Base-by-base conservation (phyloP, 129 eudicot species). In the Silybum marianum region DNA sequence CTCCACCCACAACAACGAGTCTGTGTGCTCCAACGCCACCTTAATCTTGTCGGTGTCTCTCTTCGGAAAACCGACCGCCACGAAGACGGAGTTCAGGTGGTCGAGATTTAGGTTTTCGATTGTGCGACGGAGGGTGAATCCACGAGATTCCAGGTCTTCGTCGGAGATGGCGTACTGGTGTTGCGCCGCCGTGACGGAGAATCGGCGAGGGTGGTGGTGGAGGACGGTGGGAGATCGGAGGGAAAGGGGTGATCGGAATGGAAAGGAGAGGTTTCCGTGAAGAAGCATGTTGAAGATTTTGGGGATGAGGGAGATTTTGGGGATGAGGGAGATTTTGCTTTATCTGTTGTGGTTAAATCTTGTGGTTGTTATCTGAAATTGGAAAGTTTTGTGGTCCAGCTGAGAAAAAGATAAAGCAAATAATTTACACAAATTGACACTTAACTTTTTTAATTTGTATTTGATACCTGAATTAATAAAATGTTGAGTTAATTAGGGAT, bases 1-100 rank as follows among this genome's bases (percentile, higher is more conserved):
- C 85, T 95, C 97, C 11, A 91, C 83, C 99, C 99, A 95, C 73
- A 92, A 18, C 77, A 95, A 16, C 3, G 95, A 83, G 87, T 95
- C 95, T 0, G 95, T 91, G 88, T 95, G 88, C 74, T 89, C 92
- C 72, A 95, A 48, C 5, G 99, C 99, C 21, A 91, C 69, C 10
- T 88, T 85, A 44, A 95, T 95, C 86, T 92, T 95, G 23, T 92
- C 95, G 36, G 89, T 87, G 82, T 95, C 95, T 19, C 99, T 93
- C 28, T 86, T 84, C 3, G 99, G 99, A 83, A 95, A 95, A 3
- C 99, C 99, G 32, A 92, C 99, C 22, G 99, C 89, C 0, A 89
- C 94, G 85, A 95, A 95, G 62, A 92, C 90, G 78, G 94, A 76
- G 88, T 95, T 95, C 19, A 95, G 86, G 77, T 91, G 97, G 88